A percentile compares a stretch with the other conserved stretches of the same genome.
phyloP scores from a whole-genome alignment of 1,284 basidiomycete genomes.

The Rhodotorula sp. region DNA sequence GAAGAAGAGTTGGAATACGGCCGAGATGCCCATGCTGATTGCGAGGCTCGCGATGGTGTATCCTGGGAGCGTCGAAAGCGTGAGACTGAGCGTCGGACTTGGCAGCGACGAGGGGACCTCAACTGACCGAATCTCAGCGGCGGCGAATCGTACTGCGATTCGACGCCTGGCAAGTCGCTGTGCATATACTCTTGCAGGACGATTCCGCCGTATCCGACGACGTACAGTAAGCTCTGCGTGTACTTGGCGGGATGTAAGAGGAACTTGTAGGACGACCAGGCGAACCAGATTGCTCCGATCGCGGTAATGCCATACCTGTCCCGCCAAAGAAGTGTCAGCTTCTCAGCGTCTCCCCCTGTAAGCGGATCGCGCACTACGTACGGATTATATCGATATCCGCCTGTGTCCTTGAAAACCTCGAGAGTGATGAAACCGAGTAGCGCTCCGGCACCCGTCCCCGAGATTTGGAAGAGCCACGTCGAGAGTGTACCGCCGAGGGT shows the following conservation, averaged over 20 bases:
- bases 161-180: slow-evolving; percentile 23
- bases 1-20: slow-evolving; percentile 36
- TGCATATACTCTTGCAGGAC: slow-evolving; percentile 30
- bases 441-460: slow-evolving; percentile 33
- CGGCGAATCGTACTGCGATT: slow-evolving; percentile 21
- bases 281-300: slow-evolving; percentile 28
- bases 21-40: slow-evolving; percentile 33
- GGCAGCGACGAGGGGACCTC: slow-evolving; percentile 8
- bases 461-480: slow-evolving; percentile 33
- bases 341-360: too few relatives aligned
- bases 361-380: slow-evolving; percentile 4
- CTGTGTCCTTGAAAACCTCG: slow-evolving; percentile 48
- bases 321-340: too few relatives aligned
- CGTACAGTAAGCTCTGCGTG: slow-evolving; percentile 25
- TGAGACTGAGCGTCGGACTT: slow-evolving; percentile 44
- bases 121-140: slow-evolving; percentile 24
- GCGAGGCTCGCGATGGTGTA: slow-evolving; percentile 28
- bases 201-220: slow-evolving; percentile 23
- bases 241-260: slow-evolving; percentile 27
- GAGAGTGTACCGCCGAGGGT: slow-evolving; percentile 32
- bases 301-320: slow-evolving; percentile 22
- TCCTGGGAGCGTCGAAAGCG: slow-evolving; percentile 11
- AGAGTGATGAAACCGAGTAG: slow-evolving; percentile 41
- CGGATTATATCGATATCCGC: slow-evolving; percentile 52
- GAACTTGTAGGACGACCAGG: slow-evolving; percentile 28